These are phyloP conservation scores for Phytophthora cactorum DNA, from an alignment of 352 stramenopile species.

Conservation along the genomic window DNA sequence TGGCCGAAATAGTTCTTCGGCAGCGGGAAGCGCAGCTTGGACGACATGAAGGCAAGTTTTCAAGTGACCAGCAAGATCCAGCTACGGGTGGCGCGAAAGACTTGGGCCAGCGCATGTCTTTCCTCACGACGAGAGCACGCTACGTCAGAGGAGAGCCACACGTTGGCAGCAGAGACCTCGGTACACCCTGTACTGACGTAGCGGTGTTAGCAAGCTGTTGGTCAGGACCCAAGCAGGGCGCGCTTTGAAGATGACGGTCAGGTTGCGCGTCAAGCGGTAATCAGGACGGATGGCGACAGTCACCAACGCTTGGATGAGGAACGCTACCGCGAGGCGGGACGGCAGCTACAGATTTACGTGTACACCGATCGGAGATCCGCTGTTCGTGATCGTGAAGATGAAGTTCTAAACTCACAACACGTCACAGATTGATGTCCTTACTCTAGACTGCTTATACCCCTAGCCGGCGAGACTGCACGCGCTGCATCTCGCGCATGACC, in stretches of 20 bases:
- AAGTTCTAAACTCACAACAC: slow-evolving; percentile 7
- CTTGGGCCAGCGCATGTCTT: slow-evolving; percentile 8
- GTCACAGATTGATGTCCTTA: slow-evolving; percentile 2
- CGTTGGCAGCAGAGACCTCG: background rate
- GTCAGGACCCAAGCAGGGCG: background rate
- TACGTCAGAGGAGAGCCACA: slow-evolving; percentile 1
- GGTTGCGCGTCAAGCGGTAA: slow-evolving; percentile 11
- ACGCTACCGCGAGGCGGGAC: slow-evolving; percentile 1
- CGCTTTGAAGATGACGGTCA: slow-evolving; percentile 9
- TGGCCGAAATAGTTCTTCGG: slow-evolving; percentile 40
- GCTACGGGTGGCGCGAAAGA: background rate
- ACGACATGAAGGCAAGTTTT: slow-evolving; percentile 7
- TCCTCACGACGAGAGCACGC: slow-evolving; percentile 8
- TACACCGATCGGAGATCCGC: background rate
- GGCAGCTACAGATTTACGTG: background rate
- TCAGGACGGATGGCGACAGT: slow-evolving; percentile 5
- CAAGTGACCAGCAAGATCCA: slow-evolving; percentile 16
- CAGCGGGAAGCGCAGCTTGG: slow-evolving; percentile 20
- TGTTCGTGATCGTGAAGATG: background rate
- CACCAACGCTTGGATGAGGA: slow-evolving; percentile 3
- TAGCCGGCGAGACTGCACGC: slow-evolving; percentile 16
- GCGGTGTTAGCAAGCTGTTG: slow-evolving; percentile 12
- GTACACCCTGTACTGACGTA: slow-evolving; percentile 11
- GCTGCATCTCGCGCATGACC: slow-evolving; percentile 29
- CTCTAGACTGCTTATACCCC: slow-evolving; percentile 2